These are phyloP conservation scores for Singerocomus rubriflavus DNA, from an alignment of 1,284 basidiomycete genomes.

Conservation along the genomic window DNA sequence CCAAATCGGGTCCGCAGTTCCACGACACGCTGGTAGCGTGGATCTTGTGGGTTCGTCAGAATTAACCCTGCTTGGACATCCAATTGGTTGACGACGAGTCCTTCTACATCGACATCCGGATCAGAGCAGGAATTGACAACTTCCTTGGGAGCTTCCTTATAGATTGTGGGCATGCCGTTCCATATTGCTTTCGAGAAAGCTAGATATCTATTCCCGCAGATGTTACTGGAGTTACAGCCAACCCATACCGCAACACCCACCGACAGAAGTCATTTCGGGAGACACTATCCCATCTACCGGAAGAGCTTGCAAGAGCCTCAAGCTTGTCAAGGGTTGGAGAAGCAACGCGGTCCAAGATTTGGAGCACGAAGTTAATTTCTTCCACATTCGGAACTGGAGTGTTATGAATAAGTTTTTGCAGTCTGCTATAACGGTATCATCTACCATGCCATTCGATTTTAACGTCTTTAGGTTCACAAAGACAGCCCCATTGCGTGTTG, in stretches of 20 bases:
- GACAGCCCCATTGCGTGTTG: conserved; percentile 79
- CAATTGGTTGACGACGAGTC: conserved; percentile 60
- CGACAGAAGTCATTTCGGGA: conserved; percentile 95
- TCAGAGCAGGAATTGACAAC: conserved; percentile 57
- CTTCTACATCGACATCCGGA: conserved; percentile 58
- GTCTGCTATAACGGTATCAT: neutral
- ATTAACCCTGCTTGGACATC: conserved; percentile 75
- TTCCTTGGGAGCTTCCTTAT: conserved; percentile 58
- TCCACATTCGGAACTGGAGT: conserved; percentile 63
- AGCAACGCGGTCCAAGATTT: conserved; percentile 54
- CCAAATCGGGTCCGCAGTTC: conserved; percentile 69
- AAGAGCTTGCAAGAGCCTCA: conserved; percentile 58
- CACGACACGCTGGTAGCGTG: conserved; percentile 67
- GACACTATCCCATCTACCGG: conserved; percentile 63
- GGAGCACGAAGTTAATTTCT: conserved; percentile 80
- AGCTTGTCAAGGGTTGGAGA: conserved; percentile 68
- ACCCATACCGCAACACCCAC: conserved; percentile 36
- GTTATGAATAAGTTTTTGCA: neutral
- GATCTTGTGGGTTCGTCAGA: conserved; percentile 73
- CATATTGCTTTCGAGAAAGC: conserved; percentile 65
- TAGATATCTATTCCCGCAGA: conserved; percentile 47
- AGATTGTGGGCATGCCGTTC: conserved; percentile 68
- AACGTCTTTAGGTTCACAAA: conserved; percentile 80
- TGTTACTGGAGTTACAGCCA: conserved; percentile 1
- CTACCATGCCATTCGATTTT: conserved; percentile 88